Evolutionary conservation across 352 stramenopile genomes (phyloP).

Genomic region (Phytophthora colocasiae): DNA sequence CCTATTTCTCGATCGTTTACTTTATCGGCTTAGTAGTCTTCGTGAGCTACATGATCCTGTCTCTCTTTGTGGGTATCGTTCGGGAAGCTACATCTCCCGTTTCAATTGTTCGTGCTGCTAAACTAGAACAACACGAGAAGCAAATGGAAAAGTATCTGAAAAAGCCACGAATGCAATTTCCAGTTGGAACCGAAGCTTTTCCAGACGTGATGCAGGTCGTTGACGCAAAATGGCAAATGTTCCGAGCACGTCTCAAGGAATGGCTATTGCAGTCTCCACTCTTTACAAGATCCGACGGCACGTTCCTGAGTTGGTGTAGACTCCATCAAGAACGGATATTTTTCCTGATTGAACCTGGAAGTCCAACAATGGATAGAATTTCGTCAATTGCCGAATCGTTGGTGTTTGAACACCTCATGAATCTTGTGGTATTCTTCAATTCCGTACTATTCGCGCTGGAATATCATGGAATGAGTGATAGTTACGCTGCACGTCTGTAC

Average conservation of each 20-base stretch:
- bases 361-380: slow-evolving; percentile 59
- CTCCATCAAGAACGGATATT: slow-evolving; percentile 71
- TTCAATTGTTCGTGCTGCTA: slow-evolving; percentile 49
- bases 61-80: slow-evolving; percentile 86
- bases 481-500: slow-evolving; percentile 67
- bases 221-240: slow-evolving; percentile 44
- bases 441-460: slow-evolving; percentile 79
- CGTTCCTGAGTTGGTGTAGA: slow-evolving; percentile 64
- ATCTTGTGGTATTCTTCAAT: slow-evolving; percentile 77
- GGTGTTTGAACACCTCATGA: slow-evolving; percentile 83
- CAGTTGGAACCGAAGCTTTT: slow-evolving; percentile 60
- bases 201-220: slow-evolving; percentile 65
- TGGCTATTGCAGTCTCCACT: slow-evolving; percentile 55
- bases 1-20: slow-evolving; percentile 79
- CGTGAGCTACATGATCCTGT: slow-evolving; percentile 87
- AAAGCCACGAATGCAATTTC: slow-evolving; percentile 63
- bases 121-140: slow-evolving; percentile 39
- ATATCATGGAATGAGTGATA: slow-evolving; percentile 71
- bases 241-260: slow-evolving; percentile 18
- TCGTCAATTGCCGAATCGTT: slow-evolving; percentile 56
- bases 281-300: slow-evolving; percentile 63
- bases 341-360: slow-evolving; percentile 63
- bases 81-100: slow-evolving; percentile 79
- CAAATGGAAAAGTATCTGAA: slow-evolving; percentile 50
- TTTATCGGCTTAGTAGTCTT: slow-evolving; percentile 86